Evolutionary conservation across 371 early-diverging fungal species (phyloP).

Genomic region (Lichtheimia hyalospora): DNA sequence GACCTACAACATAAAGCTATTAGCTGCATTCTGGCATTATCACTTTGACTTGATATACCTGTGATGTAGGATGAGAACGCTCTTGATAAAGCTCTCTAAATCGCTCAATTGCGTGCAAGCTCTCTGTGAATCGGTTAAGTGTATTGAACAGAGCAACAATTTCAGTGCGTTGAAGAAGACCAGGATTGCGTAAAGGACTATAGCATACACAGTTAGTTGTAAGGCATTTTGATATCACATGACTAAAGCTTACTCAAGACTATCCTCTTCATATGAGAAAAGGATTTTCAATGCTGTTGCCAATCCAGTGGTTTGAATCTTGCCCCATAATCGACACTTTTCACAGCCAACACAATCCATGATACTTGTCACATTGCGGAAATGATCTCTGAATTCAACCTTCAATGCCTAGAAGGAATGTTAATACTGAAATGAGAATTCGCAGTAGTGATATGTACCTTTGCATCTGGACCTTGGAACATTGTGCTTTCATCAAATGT

Average conservation of each 20-base stretch:
- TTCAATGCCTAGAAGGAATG: constrained; percentile 44
- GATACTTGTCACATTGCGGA: constrained; percentile 93
- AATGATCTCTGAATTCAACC: constrained; percentile 85
- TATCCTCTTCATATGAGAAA: constrained; percentile 82
- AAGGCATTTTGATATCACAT: neutral
- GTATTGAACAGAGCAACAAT: constrained; percentile 93
- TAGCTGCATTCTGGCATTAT: too few species aligned
- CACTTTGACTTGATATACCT: too few species aligned
- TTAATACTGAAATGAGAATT: neutral
- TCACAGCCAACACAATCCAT: constrained; percentile 99
- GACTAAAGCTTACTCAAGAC: constrained; percentile 51
- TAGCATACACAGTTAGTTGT: neutral
- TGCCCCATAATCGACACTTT: constrained; percentile 99
- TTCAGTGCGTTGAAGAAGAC: constrained; percentile 77
- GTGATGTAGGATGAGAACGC: constrained; percentile 13
- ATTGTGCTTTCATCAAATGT: constrained; percentile 89
- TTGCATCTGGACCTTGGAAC: constrained; percentile 62
- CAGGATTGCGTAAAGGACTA: constrained; percentile 51
- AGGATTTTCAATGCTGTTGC: constrained; percentile 94
- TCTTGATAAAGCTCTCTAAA: constrained; percentile 76
- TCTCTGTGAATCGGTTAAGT: constrained; percentile 83
- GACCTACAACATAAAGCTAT: too few species aligned
- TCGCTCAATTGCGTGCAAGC: constrained; percentile 65
- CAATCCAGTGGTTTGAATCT: constrained; percentile 80
- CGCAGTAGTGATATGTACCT: constrained; percentile 12